phyloP scores from a whole-genome alignment of 768 basidiomycete species.

The Mycena filopes region DNA sequence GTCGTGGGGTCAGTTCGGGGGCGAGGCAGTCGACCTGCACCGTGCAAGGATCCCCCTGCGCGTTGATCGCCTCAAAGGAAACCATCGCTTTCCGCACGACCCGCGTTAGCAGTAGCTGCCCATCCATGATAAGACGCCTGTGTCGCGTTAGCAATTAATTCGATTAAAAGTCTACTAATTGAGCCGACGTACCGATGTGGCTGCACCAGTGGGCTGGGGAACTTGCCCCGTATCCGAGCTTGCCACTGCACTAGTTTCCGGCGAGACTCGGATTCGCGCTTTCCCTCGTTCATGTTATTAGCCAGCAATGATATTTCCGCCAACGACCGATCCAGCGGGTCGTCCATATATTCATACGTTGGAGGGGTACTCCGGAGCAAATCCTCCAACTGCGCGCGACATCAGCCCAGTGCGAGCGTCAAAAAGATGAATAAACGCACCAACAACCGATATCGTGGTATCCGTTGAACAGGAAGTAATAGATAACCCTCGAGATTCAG shows the following conservation, averaged over 20 bases:
- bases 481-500: slow-evolving; percentile 94
- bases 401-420: slow-evolving; percentile 5
- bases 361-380: slow-evolving; percentile 88
- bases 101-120: slow-evolving; percentile 84
- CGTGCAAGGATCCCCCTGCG: slow-evolving; percentile 79
- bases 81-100: slow-evolving; percentile 88
- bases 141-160: slow-evolving; percentile 19
- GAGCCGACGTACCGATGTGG: slow-evolving; percentile 81
- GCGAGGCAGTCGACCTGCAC: slow-evolving; percentile 93
- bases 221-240: slow-evolving; percentile 86
- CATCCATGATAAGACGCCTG: slow-evolving; percentile 95
- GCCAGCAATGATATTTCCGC: slow-evolving; percentile 90
- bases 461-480: slow-evolving; percentile 93
- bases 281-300: slow-evolving; percentile 98
- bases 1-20: slow-evolving; percentile 84
- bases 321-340: slow-evolving; percentile 87
- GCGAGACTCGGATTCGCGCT: slow-evolving; percentile 93
- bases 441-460: slow-evolving; percentile 95
- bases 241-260: slow-evolving; percentile 93
- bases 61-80: slow-evolving; percentile 82
- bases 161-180: slow-evolving; percentile 5
- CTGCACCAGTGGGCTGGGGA: slow-evolving; percentile 97
- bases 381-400: slow-evolving; percentile 76
- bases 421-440: slow-evolving; percentile 64
- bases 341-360: slow-evolving; percentile 75